Evolutionary conservation across 352 stramenopile genomes (phyloP).

Genomic region (Aphanomyces astaci): DNA sequence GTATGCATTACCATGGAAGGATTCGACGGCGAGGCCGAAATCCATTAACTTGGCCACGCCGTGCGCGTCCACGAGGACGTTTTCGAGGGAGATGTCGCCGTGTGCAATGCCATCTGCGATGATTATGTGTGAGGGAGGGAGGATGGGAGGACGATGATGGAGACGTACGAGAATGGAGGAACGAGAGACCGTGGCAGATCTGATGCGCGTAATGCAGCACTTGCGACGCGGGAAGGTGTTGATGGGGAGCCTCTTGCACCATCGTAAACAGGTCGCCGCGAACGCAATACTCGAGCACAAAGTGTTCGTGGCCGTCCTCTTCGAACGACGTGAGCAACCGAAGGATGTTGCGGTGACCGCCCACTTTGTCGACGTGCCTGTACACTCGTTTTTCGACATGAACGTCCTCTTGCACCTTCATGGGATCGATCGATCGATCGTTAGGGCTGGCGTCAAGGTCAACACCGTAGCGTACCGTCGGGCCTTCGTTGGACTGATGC

Average conservation of each 20-base stretch:
- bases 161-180: slow-evolving; percentile 10
- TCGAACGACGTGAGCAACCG: slow-evolving; percentile 9
- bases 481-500: background rate
- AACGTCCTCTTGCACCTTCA: slow-evolving; percentile 23
- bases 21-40: slow-evolving; percentile 18
- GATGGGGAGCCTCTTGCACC: background rate
- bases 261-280: slow-evolving; percentile 16
- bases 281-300: slow-evolving; percentile 22
- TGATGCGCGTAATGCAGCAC: slow-evolving; percentile 3
- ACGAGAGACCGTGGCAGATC: slow-evolving; percentile 3
- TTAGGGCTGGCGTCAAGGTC: no score
- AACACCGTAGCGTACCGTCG: no score
- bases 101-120: slow-evolving; percentile 21
- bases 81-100: slow-evolving; percentile 23
- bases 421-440: background rate
- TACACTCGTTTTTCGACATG: slow-evolving; percentile 17
- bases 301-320: slow-evolving; percentile 14
- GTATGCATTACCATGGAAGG: background rate
- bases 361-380: background rate
- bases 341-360: slow-evolving; percentile 19
- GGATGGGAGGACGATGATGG: background rate
- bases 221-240: slow-evolving; percentile 13
- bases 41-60: slow-evolving; percentile 22
- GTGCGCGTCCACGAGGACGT: slow-evolving; percentile 2
- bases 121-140: background rate